These are phyloP conservation scores for Boletales sp. DNA, from an alignment of 768 basidiomycete species.

Conservation along the genomic window DNA sequence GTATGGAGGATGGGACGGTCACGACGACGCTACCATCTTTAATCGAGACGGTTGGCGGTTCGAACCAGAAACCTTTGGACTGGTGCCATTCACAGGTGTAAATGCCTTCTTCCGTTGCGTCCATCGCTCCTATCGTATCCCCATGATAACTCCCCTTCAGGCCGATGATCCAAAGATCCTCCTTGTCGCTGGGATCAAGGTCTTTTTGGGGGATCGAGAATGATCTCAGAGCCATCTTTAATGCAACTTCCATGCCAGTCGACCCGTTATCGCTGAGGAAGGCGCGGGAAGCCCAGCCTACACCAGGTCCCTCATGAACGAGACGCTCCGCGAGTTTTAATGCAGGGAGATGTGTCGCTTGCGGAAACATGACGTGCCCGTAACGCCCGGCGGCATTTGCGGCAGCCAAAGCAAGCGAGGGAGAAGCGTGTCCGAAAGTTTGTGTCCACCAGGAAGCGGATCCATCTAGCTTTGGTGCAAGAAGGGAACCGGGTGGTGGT, in stretches of 20 bases:
- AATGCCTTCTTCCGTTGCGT: constrained; percentile 87
- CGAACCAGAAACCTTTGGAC: constrained; percentile 91
- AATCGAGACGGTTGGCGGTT: constrained; percentile 77
- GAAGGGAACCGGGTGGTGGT: constrained; percentile 33
- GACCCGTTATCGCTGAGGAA: constrained; percentile 96
- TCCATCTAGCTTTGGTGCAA: constrained; percentile 73
- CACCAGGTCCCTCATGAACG: constrained; percentile 71
- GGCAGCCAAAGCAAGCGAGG: constrained; percentile 77
- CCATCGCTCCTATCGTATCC: constrained; percentile 97
- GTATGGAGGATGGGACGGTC: constrained; percentile 49
- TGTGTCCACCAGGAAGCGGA: constrained; percentile 99
- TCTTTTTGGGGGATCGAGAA: constrained; percentile 40
- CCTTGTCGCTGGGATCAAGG: constrained; percentile 37
- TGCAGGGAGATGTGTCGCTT: constrained; percentile 83
- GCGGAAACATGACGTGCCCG: constrained; percentile 96
- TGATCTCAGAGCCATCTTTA: constrained; percentile 92
- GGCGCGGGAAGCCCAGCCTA: constrained; percentile 85
- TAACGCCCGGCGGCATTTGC: constrained; percentile 90
- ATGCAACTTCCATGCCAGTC: constrained; percentile 94
- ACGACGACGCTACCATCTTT: constrained; percentile 55
- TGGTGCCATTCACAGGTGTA: constrained; percentile 97
- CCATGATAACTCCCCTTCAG: constrained; percentile 94
- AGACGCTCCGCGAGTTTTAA: constrained; percentile 79
- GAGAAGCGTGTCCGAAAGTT: constrained; percentile 77
- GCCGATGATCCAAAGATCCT: constrained; percentile 73